A percentile compares a stretch with the other conserved stretches of the same genome.
phyloP scores from a whole-genome alignment of 2,329 filamentous ascomycete genomes.

The Colletotrichum ledebouriae region DNA sequence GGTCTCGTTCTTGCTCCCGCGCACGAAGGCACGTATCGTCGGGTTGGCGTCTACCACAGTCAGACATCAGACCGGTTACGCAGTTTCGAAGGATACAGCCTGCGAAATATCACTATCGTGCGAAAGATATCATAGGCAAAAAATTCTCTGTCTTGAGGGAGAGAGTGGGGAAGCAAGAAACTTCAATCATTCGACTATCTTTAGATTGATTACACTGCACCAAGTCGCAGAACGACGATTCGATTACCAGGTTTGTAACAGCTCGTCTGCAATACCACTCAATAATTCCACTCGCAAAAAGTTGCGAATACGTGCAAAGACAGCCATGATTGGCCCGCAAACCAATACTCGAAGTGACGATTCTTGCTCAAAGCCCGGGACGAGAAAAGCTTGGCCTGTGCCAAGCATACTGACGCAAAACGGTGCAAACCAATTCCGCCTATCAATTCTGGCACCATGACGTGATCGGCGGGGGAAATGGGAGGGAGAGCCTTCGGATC shows the following conservation, averaged over 20 bases:
- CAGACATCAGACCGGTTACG: background rate
- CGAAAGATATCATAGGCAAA: background rate
- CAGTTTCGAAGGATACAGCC: background rate
- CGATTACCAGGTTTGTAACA: slow-evolving; percentile 3
- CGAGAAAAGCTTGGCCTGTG: slow-evolving; percentile 25
- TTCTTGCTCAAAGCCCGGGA: slow-evolving; percentile 12
- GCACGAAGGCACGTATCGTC: background rate
- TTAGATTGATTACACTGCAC: background rate
- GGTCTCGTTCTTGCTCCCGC: slow-evolving; percentile 7
- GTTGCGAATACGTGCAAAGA: background rate
- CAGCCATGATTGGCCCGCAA: slow-evolving; percentile 18
- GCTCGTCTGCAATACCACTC: slow-evolving; percentile 16
- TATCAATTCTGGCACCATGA: slow-evolving; percentile 24
- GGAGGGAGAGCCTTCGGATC: slow-evolving; percentile 20
- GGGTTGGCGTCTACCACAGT: background rate
- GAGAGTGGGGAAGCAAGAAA: no score
- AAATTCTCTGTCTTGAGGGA: no score
- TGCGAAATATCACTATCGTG: background rate
- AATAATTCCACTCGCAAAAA: background rate
- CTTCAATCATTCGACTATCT: no score
- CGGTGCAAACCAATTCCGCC: slow-evolving; percentile 36
- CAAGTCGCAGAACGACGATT: background rate
- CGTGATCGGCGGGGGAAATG: slow-evolving; percentile 6
- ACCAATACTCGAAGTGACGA: slow-evolving; percentile 15
- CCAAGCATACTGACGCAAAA: slow-evolving; percentile 3